Evolutionary conservation across 164 flowering plant species (phyloP).

Genomic region (Brasenia schreberi): DNA sequence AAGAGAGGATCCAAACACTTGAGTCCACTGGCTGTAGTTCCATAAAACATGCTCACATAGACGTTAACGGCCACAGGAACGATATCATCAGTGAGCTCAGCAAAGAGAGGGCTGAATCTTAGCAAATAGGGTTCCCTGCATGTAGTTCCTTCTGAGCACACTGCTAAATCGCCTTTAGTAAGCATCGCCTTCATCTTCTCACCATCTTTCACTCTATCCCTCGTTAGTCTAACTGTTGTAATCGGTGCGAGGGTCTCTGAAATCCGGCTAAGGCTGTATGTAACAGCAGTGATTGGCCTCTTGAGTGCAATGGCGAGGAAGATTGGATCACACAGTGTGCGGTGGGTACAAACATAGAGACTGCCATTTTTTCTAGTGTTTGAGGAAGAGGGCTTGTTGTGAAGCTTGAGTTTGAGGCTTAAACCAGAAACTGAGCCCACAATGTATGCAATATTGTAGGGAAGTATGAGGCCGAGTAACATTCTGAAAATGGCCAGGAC

Average conservation of each 20-base stretch:
- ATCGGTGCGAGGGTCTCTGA: slow-evolving; percentile 25
- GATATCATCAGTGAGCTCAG: slow-evolving; percentile 20
- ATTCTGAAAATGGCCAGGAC: slow-evolving; percentile 17
- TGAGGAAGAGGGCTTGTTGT: not conserved
- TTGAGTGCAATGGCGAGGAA: slow-evolving; percentile 8
- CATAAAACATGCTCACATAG: slow-evolving; percentile 21
- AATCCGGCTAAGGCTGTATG: slow-evolving; percentile 18
- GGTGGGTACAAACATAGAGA: slow-evolving; percentile 57
- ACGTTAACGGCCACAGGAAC: slow-evolving; percentile 24
- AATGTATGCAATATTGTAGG: slow-evolving; percentile 13
- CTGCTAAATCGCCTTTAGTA: slow-evolving; percentile 20
- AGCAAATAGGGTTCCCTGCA: slow-evolving; percentile 31
- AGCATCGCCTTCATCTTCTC: slow-evolving; percentile 16
- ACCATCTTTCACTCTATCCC: slow-evolving; percentile 20
- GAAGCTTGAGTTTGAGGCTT: slow-evolving; percentile 5
- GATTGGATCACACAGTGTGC: slow-evolving; percentile 36
- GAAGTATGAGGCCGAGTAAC: slow-evolving; percentile 8
- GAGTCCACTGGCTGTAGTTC: slow-evolving; percentile 27
- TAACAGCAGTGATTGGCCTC: slow-evolving; percentile 16
- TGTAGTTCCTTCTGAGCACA: slow-evolving; percentile 39
- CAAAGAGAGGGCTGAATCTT: slow-evolving; percentile 33
- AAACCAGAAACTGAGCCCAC: slow-evolving; percentile 15
- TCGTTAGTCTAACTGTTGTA: slow-evolving; percentile 18
- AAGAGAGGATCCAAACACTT: slow-evolving; percentile 31
- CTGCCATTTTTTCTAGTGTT: slow-evolving; percentile 7